Evolutionary conservation across 176 grass and related monocot species (phyloP).

Genomic region (Carex littledalei): DNA sequence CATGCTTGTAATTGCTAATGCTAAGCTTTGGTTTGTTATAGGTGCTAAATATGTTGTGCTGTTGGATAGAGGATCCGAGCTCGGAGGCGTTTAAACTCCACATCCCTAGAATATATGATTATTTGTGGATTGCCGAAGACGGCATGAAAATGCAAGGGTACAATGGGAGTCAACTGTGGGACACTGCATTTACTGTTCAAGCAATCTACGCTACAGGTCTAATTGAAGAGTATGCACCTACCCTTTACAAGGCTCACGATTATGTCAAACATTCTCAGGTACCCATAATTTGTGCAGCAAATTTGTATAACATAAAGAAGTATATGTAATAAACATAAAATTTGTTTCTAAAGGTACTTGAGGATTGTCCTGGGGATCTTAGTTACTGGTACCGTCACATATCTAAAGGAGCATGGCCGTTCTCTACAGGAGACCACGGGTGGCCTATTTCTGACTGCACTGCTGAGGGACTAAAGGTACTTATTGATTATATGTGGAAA

Average conservation of each 20-base stretch:
- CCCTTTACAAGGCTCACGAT: constrained; percentile 42
- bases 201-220: constrained; percentile 53
- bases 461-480: constrained; percentile 85
- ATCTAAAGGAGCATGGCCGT: constrained; percentile 98
- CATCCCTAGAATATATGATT: constrained; percentile 65
- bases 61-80: constrained; percentile 63
- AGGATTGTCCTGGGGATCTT: constrained; percentile 76
- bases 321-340: constrained; percentile 1
- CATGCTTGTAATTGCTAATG: background rate
- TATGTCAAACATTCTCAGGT: constrained; percentile 43
- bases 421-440: constrained; percentile 83
- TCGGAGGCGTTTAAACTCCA: constrained; percentile 68
- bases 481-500: background rate
- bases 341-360: constrained; percentile 54
- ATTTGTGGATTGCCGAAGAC: constrained; percentile 79
- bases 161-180: constrained; percentile 75
- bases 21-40: background rate
- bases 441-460: constrained; percentile 99
- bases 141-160: constrained; percentile 82
- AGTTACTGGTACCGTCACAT: constrained; percentile 83
- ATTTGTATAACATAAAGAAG: constrained; percentile 4
- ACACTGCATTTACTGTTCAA: constrained; percentile 76
- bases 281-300: background rate
- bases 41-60: constrained; percentile 70
- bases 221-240: constrained; percentile 38